phyloP scores from a whole-genome alignment of 1,284 basidiomycete species.

The Microbotryomycetes sp. region DNA sequence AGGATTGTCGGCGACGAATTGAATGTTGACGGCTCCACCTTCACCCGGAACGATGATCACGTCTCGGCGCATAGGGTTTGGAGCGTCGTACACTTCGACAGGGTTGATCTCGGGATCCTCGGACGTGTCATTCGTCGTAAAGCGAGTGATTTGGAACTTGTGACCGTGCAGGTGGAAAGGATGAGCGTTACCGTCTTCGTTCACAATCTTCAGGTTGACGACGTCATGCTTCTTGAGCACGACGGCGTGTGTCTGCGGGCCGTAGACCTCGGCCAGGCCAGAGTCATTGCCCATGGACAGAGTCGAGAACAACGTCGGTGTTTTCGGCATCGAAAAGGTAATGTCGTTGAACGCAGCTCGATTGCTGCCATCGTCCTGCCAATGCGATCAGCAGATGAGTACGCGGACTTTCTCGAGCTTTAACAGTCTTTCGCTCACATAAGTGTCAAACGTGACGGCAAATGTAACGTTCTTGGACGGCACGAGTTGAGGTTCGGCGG shows the following conservation, averaged over 20 bases:
- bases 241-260: constrained; percentile 55
- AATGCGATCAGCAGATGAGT: constrained; percentile 27
- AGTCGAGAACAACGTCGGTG: constrained; percentile 67
- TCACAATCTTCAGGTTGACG: constrained; percentile 64
- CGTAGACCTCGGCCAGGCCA: constrained; percentile 62
- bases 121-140: constrained; percentile 65
- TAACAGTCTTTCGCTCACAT: too few relatives aligned
- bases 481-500: constrained; percentile 50
- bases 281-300: constrained; percentile 69
- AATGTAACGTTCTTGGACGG: constrained; percentile 42
- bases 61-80: constrained; percentile 80
- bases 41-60: constrained; percentile 49
- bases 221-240: constrained; percentile 67
- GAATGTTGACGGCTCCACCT: constrained; percentile 54
- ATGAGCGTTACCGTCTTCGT: constrained; percentile 52
- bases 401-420: too few relatives aligned
- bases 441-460: constrained; percentile 57
- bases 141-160: constrained; percentile 54
- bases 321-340: constrained; percentile 47
- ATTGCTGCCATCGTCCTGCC: constrained; percentile 61
- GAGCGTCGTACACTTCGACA: constrained; percentile 61
- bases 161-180: constrained; percentile 67
- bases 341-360: constrained; percentile 58
- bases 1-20: constrained; percentile 69
- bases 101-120: constrained; percentile 73